Conservation (phyloP, 225 moss, liverwort and hornwort genomes). For the Straminergon stramineum region DNA sequence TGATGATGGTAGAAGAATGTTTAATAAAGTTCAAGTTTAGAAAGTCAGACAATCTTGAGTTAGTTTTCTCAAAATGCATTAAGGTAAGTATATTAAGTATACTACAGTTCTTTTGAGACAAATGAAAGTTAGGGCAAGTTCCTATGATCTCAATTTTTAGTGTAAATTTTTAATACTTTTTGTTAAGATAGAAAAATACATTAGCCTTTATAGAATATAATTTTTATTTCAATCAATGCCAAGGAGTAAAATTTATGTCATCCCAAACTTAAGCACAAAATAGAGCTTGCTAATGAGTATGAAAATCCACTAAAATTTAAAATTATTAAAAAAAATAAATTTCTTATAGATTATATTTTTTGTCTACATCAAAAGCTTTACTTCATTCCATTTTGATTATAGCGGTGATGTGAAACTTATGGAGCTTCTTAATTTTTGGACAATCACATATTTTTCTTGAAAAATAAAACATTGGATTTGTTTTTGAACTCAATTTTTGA, state of each 20-base stretch:
- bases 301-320: neutral
- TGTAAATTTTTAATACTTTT: neutral
- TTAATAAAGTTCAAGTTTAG: neutral
- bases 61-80: neutral
- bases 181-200: neutral
- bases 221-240: neutral
- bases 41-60: neutral
- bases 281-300: accelerated
- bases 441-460: too few relatives aligned
- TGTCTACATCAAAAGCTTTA: neutral
- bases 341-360: neutral
- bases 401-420: too few relatives aligned
- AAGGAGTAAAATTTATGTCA: neutral
- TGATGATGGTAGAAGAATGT: neutral
- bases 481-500: too few relatives aligned
- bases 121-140: neutral
- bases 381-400: neutral
- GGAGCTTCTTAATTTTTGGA: too few relatives aligned
- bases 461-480: too few relatives aligned
- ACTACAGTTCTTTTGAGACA: too few relatives aligned
- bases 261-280: neutral
- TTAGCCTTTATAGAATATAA: too few relatives aligned
- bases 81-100: neutral
- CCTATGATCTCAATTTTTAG: neutral
- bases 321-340: neutral